Conservation (phyloP, 1,284 basidiomycete species). For the Exobasidium rhododendri region DNA sequence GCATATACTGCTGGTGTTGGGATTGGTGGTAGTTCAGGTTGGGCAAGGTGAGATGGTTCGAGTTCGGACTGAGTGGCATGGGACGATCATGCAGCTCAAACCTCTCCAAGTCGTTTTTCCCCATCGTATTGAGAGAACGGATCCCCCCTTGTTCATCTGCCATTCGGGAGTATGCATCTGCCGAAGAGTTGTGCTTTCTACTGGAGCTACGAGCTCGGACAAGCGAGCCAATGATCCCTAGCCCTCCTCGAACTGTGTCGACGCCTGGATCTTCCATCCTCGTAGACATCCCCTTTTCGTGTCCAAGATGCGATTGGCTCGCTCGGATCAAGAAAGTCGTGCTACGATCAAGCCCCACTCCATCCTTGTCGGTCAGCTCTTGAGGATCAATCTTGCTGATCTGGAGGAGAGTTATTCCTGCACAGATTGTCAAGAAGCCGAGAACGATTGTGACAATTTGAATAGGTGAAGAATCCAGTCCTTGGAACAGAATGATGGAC, state of each 20-base stretch:
- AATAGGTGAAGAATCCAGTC: slow-evolving; percentile 69
- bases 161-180: slow-evolving; percentile 33
- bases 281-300: slow-evolving; percentile 23
- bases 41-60: slow-evolving; percentile 13
- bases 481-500: slow-evolving; percentile 75
- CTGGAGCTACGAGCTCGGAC: slow-evolving; percentile 49
- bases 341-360: slow-evolving; percentile 37
- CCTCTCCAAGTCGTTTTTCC: slow-evolving; percentile 27
- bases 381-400: slow-evolving; percentile 71
- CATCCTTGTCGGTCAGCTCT: slow-evolving; percentile 38
- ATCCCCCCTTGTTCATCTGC: slow-evolving; percentile 7
- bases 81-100: slow-evolving; percentile 50
- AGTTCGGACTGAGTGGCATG: slow-evolving; percentile 22
- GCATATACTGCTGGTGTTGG: slow-evolving; percentile 13
- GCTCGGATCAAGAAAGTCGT: slow-evolving; percentile 49
- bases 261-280: slow-evolving; percentile 51
- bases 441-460: slow-evolving; percentile 72
- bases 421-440: slow-evolving; percentile 77
- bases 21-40: neutral
- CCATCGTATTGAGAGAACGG: slow-evolving; percentile 25
- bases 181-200: slow-evolving; percentile 30
- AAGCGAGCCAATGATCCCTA: slow-evolving; percentile 51
- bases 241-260: slow-evolving; percentile 51
- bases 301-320: slow-evolving; percentile 24
- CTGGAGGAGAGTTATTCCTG: slow-evolving; percentile 90